Conservation (phyloP, 805 yeast genomes). For the Ogataea parapolymorpha region DNA sequence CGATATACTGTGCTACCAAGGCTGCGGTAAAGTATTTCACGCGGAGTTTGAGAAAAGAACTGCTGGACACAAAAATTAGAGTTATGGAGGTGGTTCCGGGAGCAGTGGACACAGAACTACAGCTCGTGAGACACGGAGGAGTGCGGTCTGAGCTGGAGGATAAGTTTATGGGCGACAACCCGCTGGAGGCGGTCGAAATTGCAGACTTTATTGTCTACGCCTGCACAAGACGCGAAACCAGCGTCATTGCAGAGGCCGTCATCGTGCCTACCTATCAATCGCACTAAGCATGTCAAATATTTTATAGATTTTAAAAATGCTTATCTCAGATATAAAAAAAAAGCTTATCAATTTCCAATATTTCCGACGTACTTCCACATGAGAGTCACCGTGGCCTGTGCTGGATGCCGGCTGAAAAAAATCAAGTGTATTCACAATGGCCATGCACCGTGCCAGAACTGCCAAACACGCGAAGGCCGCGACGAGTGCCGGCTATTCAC, state of each 20-base stretch:
- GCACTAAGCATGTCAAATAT: neutral
- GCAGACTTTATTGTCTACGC: slow-evolving; percentile 60
- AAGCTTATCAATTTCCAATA: neutral
- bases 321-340: neutral
- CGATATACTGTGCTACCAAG: slow-evolving; percentile 69
- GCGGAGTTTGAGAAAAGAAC: slow-evolving; percentile 14
- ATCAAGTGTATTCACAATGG: slow-evolving; percentile 15
- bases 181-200: slow-evolving; percentile 55
- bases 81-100: slow-evolving; percentile 70
- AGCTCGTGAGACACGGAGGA: slow-evolving; percentile 57
- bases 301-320: neutral
- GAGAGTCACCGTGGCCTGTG: slow-evolving; percentile 17
- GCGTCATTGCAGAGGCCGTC: slow-evolving; percentile 60
- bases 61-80: slow-evolving; percentile 51
- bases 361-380: slow-evolving; percentile 1
- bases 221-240: slow-evolving; percentile 53
- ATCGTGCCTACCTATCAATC: slow-evolving; percentile 5
- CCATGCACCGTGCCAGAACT: slow-evolving; percentile 13
- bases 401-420: slow-evolving; percentile 13
- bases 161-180: slow-evolving; percentile 54
- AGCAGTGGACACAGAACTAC: slow-evolving; percentile 66
- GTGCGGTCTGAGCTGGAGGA: slow-evolving; percentile 50
- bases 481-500: slow-evolving; percentile 12
- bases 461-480: slow-evolving; percentile 8
- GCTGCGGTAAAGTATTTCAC: slow-evolving; percentile 60